A percentile compares a stretch with the other conserved stretches of the same genome.
Conservation (phyloP, 768 basidiomycete species). For the Boletus barrowsii region DNA sequence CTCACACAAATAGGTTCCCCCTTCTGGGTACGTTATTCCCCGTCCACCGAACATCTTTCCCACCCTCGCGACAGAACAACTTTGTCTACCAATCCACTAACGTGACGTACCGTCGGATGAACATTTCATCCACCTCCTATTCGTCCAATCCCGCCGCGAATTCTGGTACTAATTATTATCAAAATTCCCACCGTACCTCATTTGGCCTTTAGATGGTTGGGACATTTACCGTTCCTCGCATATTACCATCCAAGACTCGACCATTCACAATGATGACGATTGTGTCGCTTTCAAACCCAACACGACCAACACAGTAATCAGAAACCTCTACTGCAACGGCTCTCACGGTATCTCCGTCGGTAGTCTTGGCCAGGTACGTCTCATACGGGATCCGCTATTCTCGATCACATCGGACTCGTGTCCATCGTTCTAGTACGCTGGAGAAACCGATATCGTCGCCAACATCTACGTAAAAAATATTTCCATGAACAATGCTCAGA, state of each 20-base stretch:
- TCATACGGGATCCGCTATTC: neutral
- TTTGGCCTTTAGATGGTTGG: conserved; percentile 38
- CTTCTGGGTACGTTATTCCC: conserved; percentile 36
- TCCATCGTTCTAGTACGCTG: conserved; percentile 29
- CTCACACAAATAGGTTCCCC: conserved; percentile 40
- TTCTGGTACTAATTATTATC: conserved; percentile 23
- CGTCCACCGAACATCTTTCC: neutral
- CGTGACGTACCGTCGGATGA: conserved; percentile 40
- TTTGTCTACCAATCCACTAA: conserved; percentile 43
- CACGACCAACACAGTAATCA: conserved; percentile 40
- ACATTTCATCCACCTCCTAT: conserved; percentile 34
- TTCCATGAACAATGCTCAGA: conserved; percentile 44
- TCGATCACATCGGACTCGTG: neutral
- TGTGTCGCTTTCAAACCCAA: conserved; percentile 30
- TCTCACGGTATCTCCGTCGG: conserved; percentile 46
- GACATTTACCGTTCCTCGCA: conserved; percentile 43
- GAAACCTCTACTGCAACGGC: conserved; percentile 41
- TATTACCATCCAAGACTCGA: conserved; percentile 35
- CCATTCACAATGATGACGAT: conserved; percentile 42
- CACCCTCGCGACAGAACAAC: conserved; percentile 23
- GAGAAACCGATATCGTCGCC: conserved; percentile 41
- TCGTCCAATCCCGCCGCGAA: conserved; percentile 34
- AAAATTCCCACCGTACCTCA: neutral
- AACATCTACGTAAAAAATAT: conserved; percentile 43
- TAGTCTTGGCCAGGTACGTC: conserved; percentile 40